Base-by-base conservation (phyloP, 768 basidiomycete genomes). In the Ephemerocybe angulata region DNA sequence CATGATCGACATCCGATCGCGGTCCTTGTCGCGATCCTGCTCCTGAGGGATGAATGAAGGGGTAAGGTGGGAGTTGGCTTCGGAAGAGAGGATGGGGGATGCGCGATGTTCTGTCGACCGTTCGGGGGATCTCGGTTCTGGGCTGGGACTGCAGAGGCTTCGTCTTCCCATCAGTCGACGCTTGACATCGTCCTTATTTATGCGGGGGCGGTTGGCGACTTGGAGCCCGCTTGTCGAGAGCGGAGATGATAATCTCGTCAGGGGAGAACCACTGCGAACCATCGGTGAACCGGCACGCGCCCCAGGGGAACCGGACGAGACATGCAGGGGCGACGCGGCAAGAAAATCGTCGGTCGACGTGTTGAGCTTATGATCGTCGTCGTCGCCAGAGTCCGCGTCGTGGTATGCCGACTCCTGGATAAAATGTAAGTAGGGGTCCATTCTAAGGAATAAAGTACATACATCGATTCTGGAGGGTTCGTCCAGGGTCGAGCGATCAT, bases 141-240 rank as follows among this genome's bases (percentile, higher is more conserved):
- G 58, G 31, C 55, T 54, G 6, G 76, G 70, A 58, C 80, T 80
- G 44, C 80, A 74, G 41, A 67, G 62, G 40, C 78, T 80, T 54
- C 73, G 67, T 59, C 75, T 72, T 47, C 70, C 72, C 63, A 77
- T 60, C 49, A 84, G 63, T 31, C 80, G 73, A 50, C 76, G 69
- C 55, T 80, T 76, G 19, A 86, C 75, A 46, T 80, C 79, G 51
- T 82, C 82, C 27, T 76, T 75, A 50, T 71, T 83, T 54, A 85
- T 82, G 41, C 81, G 72, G 24, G 71, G 72, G 50, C 72, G 74
- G 59, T 66, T 57, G 48, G n/a, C n/a, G n/a, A 49, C 66, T 65
- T 19, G 56, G 53, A 43, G 58, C 42, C 31, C 48, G 21, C 6
- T 54, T 24, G 47, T 50, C 17, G 42, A 37, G 38, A 50, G 22